Evolutionary conservation across 1,284 basidiomycete genomes (phyloP), one percentile per base, ranked within the genome.

Genomic region (Tilletia setariae): DNA sequence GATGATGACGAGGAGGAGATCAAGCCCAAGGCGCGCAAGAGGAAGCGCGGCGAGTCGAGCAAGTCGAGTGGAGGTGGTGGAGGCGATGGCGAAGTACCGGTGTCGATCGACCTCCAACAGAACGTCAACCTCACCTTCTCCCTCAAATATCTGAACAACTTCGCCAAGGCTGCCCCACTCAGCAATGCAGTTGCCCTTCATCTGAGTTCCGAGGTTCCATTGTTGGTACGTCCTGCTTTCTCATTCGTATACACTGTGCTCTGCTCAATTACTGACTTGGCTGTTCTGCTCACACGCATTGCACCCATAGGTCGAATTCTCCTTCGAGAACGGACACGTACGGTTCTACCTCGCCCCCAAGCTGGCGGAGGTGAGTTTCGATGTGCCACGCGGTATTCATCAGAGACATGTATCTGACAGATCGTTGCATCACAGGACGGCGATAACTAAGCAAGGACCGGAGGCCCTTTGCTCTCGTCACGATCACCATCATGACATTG

Each of bases 141-240:
- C 44, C 87, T 98, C 80, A 98, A 98, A 84, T 99, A 98, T 85
- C 89, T 99, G 35, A 89, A 91, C 83, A 97, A 97, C 86, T 99
- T 99, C 83, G 89, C 93, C 70, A 98, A 98, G 87, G 93, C 91
- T 72, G 86, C 91, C 0, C 87, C 90, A 21, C 85, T 99, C 46
- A 88, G 89, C 16, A 87, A 86, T 72, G 87, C 86, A 30, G 92
- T 94, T 46, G 87, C 78, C 65, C 76, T 84, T 61, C 76, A 83
- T 72, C 76, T 76, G 75, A 73, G 68, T 64, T 74, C 77, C 70
- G 79, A 81, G 61, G 75, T 80, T 9, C 75, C 75, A 21, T 72
- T 78, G 1, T 64, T 77, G 51, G 74, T 74, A 62, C 66, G 71
- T 68, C 2, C 2, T 16, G 13, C 2, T 28, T 3, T 46, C 44